phyloP scores from a whole-genome alignment of 306 rosid species.

The Prunus dulcis region DNA sequence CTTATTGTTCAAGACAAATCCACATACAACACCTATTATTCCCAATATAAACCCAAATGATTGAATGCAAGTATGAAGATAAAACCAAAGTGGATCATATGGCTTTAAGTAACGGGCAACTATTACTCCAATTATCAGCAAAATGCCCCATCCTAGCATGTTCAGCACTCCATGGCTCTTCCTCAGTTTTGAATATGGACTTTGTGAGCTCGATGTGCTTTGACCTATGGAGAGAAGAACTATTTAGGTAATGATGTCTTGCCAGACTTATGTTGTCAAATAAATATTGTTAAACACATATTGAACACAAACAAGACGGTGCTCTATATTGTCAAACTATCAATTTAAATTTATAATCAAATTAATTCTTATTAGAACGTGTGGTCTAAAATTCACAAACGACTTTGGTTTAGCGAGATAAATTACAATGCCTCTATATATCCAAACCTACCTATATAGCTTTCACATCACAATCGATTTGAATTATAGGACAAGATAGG shows the following conservation, averaged over 20 bases:
- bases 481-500: neutral
- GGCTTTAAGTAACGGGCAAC: slow-evolving; percentile 57
- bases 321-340: neutral
- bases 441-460: neutral
- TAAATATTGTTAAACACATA: too few species aligned
- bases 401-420: too few species aligned
- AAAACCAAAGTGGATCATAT: slow-evolving; percentile 66
- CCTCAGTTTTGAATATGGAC: slow-evolving; percentile 33
- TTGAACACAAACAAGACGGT: too few species aligned
- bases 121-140: slow-evolving; percentile 62
- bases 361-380: too few species aligned
- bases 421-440: too few species aligned
- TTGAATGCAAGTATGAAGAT: slow-evolving; percentile 53
- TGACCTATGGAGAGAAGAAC: slow-evolving; percentile 33
- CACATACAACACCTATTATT: slow-evolving; percentile 49
- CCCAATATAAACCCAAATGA: slow-evolving; percentile 54
- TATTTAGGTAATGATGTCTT: too few species aligned
- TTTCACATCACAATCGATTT: neutral
- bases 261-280: too few species aligned
- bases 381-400: too few species aligned
- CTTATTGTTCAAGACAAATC: slow-evolving; percentile 41
- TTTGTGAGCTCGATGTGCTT: slow-evolving; percentile 1
- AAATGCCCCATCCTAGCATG: slow-evolving; percentile 73
- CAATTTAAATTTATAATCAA: neutral
- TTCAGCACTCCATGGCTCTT: slow-evolving; percentile 67